Evolutionary conservation across 192 early-diverging fungal species (phyloP).

Genomic region (Linnemannia exigua): DNA sequence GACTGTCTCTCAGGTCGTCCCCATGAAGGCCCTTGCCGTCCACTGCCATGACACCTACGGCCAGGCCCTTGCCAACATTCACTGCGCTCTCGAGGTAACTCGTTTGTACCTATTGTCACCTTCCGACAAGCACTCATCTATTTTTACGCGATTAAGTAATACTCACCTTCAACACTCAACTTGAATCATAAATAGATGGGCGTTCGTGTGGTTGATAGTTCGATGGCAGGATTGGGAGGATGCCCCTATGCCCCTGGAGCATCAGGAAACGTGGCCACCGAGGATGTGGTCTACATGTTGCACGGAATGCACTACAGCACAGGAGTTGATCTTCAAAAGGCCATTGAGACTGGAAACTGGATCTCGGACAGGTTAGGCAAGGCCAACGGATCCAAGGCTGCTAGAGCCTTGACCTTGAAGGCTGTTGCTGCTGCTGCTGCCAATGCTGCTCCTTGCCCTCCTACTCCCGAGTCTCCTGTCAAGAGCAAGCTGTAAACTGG

Average conservation of each 20-base stretch:
- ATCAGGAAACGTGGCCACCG: slow-evolving; percentile 96
- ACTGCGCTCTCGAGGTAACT: slow-evolving; percentile 76
- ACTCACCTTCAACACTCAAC: not conserved
- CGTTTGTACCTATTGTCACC: not conserved
- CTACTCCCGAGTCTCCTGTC: slow-evolving; percentile 34
- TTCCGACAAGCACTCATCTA: not conserved
- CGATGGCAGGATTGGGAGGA: slow-evolving; percentile 91
- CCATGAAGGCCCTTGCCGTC: slow-evolving; percentile 83
- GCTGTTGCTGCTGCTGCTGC: slow-evolving; percentile 36
- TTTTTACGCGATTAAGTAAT: not conserved
- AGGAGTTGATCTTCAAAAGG: slow-evolving; percentile 79
- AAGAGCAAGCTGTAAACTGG: slow-evolving; percentile 38
- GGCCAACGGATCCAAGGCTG: slow-evolving; percentile 71
- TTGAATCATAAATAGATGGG: slow-evolving; percentile 66
- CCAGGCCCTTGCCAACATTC: slow-evolving; percentile 94
- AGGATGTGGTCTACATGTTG: slow-evolving; percentile 96
- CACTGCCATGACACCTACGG: slow-evolving; percentile 99
- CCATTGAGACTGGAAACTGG: slow-evolving; percentile 86
- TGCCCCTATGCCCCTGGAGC: slow-evolving; percentile 98
- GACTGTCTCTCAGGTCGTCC: slow-evolving; percentile 76
- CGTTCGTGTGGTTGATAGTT: slow-evolving; percentile 93
- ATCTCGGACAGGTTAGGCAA: slow-evolving; percentile 88
- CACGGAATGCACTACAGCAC: slow-evolving; percentile 88
- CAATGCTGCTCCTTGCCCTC: slow-evolving; percentile 44
- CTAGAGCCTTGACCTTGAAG: slow-evolving; percentile 61